These are phyloP conservation scores for Mycena vitilis DNA, from an alignment of 768 basidiomycete genomes.

Conservation along the genomic window DNA sequence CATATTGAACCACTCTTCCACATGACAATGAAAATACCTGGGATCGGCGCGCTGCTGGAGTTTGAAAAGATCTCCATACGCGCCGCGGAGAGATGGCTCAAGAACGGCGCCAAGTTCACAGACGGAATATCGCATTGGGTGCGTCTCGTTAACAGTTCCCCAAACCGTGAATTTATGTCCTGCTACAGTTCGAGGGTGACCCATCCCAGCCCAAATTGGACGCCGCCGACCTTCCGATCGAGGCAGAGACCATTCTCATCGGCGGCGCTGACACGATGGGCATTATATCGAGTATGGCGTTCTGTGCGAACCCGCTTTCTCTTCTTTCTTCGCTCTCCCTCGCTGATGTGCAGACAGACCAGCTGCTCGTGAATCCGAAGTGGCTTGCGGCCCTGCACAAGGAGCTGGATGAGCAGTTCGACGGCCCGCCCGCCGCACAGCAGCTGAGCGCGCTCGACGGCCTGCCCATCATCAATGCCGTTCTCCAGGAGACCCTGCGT, in stretches of 20 bases:
- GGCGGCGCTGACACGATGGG: not conserved
- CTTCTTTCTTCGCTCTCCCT: not conserved
- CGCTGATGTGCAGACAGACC: not conserved
- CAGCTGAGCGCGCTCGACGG: not conserved
- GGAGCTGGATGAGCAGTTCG: not conserved
- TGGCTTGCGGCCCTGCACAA: slow-evolving; percentile 91
- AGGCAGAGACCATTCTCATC: slow-evolving; percentile 16
- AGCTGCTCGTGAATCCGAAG: not conserved
- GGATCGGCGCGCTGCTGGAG: not conserved
- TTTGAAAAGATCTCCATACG: slow-evolving; percentile 11
- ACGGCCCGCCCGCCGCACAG: not conserved
- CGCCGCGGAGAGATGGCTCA: slow-evolving; percentile 8
- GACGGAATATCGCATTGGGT: slow-evolving; percentile 28
- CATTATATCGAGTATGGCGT: no score
- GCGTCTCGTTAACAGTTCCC: not conserved
- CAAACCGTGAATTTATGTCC: not conserved
- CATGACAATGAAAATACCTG: slow-evolving; percentile 1
- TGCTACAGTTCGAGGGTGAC: slow-evolving; percentile 4
- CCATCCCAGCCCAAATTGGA: slow-evolving; percentile 3
- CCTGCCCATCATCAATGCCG: not conserved
- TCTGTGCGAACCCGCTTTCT: no score
- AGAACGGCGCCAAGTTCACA: slow-evolving; percentile 10
- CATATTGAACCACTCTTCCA: slow-evolving; percentile 25
- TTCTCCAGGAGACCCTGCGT: slow-evolving; percentile 14
- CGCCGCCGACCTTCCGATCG: slow-evolving; percentile 6